Evolutionary conservation across 23 red algal species (phyloP), one percentile per base, ranked within the genome.

Genomic region (Cyanidium caldarium): DNA sequence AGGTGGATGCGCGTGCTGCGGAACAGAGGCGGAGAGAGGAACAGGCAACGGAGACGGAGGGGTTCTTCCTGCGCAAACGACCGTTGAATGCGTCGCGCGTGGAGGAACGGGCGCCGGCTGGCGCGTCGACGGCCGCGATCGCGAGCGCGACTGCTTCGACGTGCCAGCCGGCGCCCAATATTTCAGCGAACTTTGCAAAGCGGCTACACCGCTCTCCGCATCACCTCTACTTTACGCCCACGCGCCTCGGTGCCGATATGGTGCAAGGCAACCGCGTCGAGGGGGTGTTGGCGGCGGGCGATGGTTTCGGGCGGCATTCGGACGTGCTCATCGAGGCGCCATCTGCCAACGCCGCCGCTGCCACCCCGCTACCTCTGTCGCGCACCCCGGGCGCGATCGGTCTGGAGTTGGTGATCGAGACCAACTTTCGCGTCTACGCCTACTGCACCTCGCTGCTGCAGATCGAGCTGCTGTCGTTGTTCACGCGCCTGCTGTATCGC

Each of bases 381-480:
- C 70, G 56, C 37, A 78, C 66, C 35, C 58, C 72, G 0, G 85
- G 85, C 44, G 79, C 74, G 71, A n/a, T n/a, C n/a, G n/a, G n/a
- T n/a, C 77, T 82, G 61, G 39, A 80, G 51, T 70, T 98, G 28
- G 74, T 98, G 29, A 83, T 98, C 19, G 80, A 98, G 41, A 98
- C 85, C 14, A 98, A 98, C 70, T 98, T 89, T 67, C 92, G 92
- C 34, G 71, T 98, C 25, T 98, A 98, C 36, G 92, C 86, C 19
- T 98, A 98, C 75, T 83, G 84, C 2, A 88, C 76, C 25, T 88
- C 79, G 37, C 39, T 33, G 20, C 86, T 98, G 36, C 92, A 98
- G 57, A 86, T 84, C 35, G 80, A 77, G 35, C 73, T 98, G 45
- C 75, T 98, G 1, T 80, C 67, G 21, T 67, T 98, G 21, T 98